These are phyloP conservation scores for Allantophomopsis cytisporea DNA, from an alignment of 2,329 filamentous ascomycete genomes.

Conservation along the genomic window DNA sequence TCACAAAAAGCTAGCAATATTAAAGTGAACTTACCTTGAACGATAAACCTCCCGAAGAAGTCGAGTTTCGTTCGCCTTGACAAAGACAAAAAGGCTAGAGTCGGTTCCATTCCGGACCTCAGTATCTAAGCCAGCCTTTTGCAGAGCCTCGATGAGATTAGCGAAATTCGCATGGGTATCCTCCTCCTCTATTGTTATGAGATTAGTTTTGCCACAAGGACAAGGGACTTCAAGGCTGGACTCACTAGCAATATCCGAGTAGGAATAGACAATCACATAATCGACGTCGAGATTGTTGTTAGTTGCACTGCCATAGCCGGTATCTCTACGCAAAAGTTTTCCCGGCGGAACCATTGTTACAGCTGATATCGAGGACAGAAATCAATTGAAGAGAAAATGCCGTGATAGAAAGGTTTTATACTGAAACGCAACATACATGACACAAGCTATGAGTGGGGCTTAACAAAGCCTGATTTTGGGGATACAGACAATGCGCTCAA, in stretches of 20 bases:
- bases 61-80: slow-evolving; percentile 62
- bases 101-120: slow-evolving; percentile 75
- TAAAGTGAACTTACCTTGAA: slow-evolving; percentile 23
- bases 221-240: no score
- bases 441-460: no score
- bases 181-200: slow-evolving; percentile 36
- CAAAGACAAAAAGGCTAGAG: slow-evolving; percentile 67
- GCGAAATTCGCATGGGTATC: slow-evolving; percentile 65
- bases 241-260: slow-evolving; percentile 52
- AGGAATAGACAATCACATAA: slow-evolving; percentile 73
- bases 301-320: no score
- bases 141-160: slow-evolving; percentile 62
- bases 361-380: no score
- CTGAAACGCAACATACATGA: no score
- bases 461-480: no score
- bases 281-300: slow-evolving; percentile 39
- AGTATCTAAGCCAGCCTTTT: slow-evolving; percentile 67
- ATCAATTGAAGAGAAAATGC: no score
- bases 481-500: no score
- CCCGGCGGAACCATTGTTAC: no score
- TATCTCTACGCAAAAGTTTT: no score
- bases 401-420: no score
- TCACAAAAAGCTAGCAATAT: no score
- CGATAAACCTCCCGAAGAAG: slow-evolving; percentile 74
- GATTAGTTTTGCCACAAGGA: slow-evolving; percentile 3